These are phyloP conservation scores for Moricandia arvensis DNA, from an alignment of 345 rosid genomes.

Conservation along the genomic window DNA sequence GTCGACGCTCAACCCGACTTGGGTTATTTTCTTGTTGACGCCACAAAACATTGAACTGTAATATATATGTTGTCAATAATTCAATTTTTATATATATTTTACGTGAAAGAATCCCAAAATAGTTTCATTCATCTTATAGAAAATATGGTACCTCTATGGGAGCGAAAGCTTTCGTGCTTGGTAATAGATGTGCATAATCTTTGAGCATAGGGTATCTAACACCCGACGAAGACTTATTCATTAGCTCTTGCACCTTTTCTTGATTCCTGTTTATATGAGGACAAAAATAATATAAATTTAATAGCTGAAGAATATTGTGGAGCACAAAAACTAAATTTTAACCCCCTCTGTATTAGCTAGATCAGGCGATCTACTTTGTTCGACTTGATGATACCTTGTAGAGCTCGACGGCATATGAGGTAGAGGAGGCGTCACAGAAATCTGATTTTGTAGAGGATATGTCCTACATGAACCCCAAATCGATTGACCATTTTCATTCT, in stretches of 20 bases:
- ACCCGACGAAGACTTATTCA: neutral
- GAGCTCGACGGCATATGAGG: neutral
- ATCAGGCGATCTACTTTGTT: neutral
- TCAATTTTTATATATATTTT: neutral
- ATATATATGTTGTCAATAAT: neutral
- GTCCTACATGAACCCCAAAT: neutral
- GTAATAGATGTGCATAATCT: neutral
- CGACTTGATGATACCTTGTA: constrained; percentile 2
- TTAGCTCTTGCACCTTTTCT: neutral
- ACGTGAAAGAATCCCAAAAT: neutral
- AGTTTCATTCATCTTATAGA: neutral
- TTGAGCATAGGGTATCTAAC: neutral
- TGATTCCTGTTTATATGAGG: neutral
- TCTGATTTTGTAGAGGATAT: neutral
- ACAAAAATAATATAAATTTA: neutral
- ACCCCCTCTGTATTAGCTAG: neutral
- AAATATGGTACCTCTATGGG: constrained; percentile 10
- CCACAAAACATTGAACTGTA: neutral
- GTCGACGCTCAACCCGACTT: neutral
- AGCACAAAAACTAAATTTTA: neutral
- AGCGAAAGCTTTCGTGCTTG: neutral
- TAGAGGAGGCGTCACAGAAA: neutral
- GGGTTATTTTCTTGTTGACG: neutral
- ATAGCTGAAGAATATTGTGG: neutral
- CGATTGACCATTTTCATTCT: no score